Base-by-base conservation (phyloP, 257 asterid species). In the Nicotiana noctiflora region DNA sequence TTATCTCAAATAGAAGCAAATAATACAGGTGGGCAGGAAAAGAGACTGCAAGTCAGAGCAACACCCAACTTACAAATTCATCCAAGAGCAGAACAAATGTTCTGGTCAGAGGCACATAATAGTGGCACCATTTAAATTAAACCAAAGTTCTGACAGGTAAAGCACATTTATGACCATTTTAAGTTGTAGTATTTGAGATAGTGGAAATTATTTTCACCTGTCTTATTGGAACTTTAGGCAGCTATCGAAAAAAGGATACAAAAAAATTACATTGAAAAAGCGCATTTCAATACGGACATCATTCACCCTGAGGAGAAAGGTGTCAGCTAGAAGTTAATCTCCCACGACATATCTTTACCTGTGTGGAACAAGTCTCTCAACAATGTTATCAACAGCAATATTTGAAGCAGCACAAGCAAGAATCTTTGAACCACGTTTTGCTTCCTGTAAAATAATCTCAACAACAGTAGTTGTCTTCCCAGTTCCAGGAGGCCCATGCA, bases 401-500 rank as follows among this genome's bases (percentile, higher is more conserved):
- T 95, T 95, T 81, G 99, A 95, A 84, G 99, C 98, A 29, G 99
- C 97, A 84, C 99, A 95, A 85, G 96, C 97, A 65, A 95, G 98
- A 84, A 95, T 89, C 84, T 92, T 95, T 4, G 94, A 91, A 51
- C 98, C 99, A 75, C 91, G 96, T 91, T 93, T 93, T 84, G 91
- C 97, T 90, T 95, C 99, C 89, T 95, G 99, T 81, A 95, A 88
- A 84, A 95, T 93, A 82, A 92, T 92, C 84, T 95, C 99, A 65
- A 95, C 93, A 85, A 95, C 95, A 29, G 99, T 93, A 12, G 99
- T 95, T n/a, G 99, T 95, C 87, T 95, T 95, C 88, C 99, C 98
- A 65, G 99, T 95, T 86, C 98, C 98, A 79, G 99, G 99, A 82
- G 98, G 99, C 52, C 98, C 99, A 78, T 95, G 98, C 88, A 95